Conservation (phyloP, 108 stramenopile species). For the Cyclotella baltica region DNA sequence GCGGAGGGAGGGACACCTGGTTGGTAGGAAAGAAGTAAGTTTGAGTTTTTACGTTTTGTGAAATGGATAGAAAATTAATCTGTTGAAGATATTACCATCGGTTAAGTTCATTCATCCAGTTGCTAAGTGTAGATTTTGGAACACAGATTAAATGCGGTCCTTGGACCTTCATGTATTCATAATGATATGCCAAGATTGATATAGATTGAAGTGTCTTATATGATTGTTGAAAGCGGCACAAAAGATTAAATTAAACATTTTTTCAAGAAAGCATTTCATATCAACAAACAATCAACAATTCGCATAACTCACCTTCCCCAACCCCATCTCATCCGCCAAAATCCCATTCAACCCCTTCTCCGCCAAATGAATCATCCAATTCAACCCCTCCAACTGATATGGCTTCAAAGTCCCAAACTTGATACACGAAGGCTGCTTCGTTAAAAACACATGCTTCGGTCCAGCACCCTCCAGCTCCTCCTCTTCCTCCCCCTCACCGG, state of each 20-base stretch:
- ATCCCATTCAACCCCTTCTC: conserved; percentile 94
- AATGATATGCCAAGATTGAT: conserved; percentile 91
- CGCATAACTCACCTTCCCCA: conserved; percentile 20
- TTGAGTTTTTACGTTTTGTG: background rate
- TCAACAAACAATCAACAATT: background rate
- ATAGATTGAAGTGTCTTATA: conserved; percentile 96
- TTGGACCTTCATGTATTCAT: conserved; percentile 65
- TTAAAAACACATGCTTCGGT: conserved; percentile 80
- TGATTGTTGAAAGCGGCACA: background rate
- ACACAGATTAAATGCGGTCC: conserved; percentile 98
- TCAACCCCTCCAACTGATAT: conserved; percentile 97
- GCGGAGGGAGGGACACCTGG: conserved; percentile 85
- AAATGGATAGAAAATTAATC: background rate
- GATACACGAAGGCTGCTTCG: conserved; percentile 86
- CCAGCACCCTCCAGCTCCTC: conserved; percentile 81
- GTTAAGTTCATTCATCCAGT: conserved; percentile 98
- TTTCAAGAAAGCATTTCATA: background rate
- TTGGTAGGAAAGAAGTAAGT: background rate
- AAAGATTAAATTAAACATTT: background rate
- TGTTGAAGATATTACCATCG: conserved; percentile 75
- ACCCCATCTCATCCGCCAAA: conserved; percentile 70
- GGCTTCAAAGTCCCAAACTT: conserved; percentile 85
- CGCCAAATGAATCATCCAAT: conserved; percentile 97
- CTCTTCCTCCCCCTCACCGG: conserved; percentile 45
- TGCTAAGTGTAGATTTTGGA: conserved; percentile 97